Base-by-base conservation (phyloP, 805 yeast species). In the Candida verbasci region DNA sequence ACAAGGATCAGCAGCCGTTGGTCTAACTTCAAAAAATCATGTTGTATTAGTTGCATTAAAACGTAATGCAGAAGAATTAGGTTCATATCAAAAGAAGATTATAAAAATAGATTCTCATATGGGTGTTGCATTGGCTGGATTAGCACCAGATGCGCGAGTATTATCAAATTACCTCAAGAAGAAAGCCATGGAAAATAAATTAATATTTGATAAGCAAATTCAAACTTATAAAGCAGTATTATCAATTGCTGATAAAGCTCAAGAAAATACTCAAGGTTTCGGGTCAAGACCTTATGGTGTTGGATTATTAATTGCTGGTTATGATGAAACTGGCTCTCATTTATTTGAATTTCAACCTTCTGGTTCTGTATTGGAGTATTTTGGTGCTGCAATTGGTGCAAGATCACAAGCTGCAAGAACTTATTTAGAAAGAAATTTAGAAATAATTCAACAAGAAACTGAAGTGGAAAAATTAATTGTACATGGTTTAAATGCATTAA, bases 271-370 rank as follows among this genome's bases (percentile, higher is more conserved):
- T 27, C 97, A 93, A 65, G 80, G 86, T 42, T 88, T 93, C 53
- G 97, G 97, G 6, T 83, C 91, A 9, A 81, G 99, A 62, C 99
- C 99, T 8, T 93, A 93, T 56, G 99, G 99, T 46, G 98, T 93
- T 16, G 99, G 99, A 3, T 70, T 93, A 45, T 68, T 93, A 41
- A 76, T 93, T 32, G 81, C 86, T 11, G 99, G 99, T 14, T 75
- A 78, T 58, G 99, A 93, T 58, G 95, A 86, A 56, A 76, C 87
- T 21, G 98, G 98, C 10, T 84, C 97, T 7, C 98, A 93, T 61
- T 65, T 93, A 44, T 81, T 78, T 60, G 99, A 93, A 68, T 93
- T 93, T 64, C 91, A 86, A 57, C 98, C 99, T 12, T 82, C 95
- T 7, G 99, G 99, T 2, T 81, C 91, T 17, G 93, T 84, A 16